Evolutionary conservation across 331 rosid genomes (phyloP), one percentile per base, ranked within the genome.

Genomic region (Phaseolus coccineus): DNA sequence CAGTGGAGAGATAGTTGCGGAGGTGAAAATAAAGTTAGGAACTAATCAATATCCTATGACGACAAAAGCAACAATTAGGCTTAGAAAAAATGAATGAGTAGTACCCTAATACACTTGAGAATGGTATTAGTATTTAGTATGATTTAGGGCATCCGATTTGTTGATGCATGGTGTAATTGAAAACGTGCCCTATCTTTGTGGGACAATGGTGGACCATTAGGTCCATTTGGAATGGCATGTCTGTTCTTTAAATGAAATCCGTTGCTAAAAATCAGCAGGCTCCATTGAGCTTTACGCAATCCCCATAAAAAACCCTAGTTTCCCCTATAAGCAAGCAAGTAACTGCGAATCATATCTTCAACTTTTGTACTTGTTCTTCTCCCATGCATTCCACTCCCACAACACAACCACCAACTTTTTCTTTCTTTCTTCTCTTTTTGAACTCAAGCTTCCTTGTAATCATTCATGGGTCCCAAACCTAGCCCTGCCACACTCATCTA

Each of bases 271-370:
- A 63, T 66, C 28, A 51, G 79, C 52, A 73, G 28, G 83, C 69
- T 83, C 80, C 73, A 83, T 85, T 90, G 63, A 77, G 83, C 81
- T 87, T 88, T 85, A 90, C 91, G 92, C 92, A 80, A 90, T 86
- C 90, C 77, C 86, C 51, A 59, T 52, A 46, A 53, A 66, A 77
- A 22, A 48, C 76, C 79, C 68, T 80, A 81, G 85, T 83, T 90
- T 88, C 79, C 80, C 80, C 75, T 30, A 48, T 76, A 81, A 88
- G 88, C 88, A 86, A 88, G 84, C 82, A 68, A 84, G 59, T 50
- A 83, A 78, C 51, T 55, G 24, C 16, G 61, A 70, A 79, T 80
- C 85, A 79, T 81, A 82, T 67, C 85, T 73, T 73, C 69, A 61
- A 55, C 48, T 65, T 71, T 80, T 83, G 58, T 78, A 65, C 83